Percentiles rank a stretch among this genome's conserved stretches.
Conservation (phyloP, 768 basidiomycete species). For the Nidularia pulvinata region DNA sequence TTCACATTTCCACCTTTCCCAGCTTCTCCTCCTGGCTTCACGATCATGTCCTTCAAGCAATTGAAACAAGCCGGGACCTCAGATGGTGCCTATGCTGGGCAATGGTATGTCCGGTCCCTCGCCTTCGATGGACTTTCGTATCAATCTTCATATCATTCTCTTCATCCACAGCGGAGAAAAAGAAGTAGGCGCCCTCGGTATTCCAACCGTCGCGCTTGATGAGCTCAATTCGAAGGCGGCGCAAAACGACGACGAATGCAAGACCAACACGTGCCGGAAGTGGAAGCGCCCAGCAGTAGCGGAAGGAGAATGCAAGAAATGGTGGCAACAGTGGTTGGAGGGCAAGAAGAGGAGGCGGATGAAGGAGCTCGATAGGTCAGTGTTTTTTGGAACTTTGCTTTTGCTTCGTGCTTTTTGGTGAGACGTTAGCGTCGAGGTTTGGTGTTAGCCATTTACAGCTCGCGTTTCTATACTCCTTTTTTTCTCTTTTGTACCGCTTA, state of each 20-base stretch:
- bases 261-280: slow-evolving; percentile 42
- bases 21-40: slow-evolving; percentile 30
- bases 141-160: too few relatives aligned
- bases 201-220: slow-evolving; percentile 69
- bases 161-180: slow-evolving; percentile 18
- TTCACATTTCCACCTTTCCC: slow-evolving; percentile 63
- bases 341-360: too few relatives aligned
- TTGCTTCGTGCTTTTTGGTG: too few relatives aligned
- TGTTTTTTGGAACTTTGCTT: too few relatives aligned
- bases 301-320: too few relatives aligned
- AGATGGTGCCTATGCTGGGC: slow-evolving; percentile 21
- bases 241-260: slow-evolving; percentile 56
- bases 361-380: too few relatives aligned
- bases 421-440: too few relatives aligned
- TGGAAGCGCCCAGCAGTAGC: too few relatives aligned
- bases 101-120: neutral
- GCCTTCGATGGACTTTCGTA: neutral
- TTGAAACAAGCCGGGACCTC: slow-evolving; percentile 39
- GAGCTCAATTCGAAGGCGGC: slow-evolving; percentile 41
- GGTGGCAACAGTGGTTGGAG: slow-evolving; percentile 13
- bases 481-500: too few relatives aligned
- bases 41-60: slow-evolving; percentile 38
- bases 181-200: slow-evolving; percentile 67
- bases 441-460: too few relatives aligned
- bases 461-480: too few relatives aligned